Conservation (phyloP, 805 yeast species). For the Lachancea nothofagi region DNA sequence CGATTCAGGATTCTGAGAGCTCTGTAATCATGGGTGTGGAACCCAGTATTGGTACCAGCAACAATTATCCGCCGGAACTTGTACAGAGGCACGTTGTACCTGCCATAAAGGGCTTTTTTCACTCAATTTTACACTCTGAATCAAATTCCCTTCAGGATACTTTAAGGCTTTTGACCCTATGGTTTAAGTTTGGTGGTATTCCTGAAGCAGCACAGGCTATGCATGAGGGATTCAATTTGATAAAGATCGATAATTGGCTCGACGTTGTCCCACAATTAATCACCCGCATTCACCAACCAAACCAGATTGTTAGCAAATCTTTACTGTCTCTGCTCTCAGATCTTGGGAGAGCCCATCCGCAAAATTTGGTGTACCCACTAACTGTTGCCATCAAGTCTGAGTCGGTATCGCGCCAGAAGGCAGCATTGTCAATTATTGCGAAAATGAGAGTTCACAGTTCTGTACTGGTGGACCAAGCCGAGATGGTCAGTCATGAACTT, state of each 20-base stretch:
- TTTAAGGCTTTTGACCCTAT: constrained; percentile 76
- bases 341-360: constrained; percentile 93
- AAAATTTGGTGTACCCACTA: constrained; percentile 89
- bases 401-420: constrained; percentile 79
- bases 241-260: constrained; percentile 88
- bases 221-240: constrained; percentile 84
- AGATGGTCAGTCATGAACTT: constrained; percentile 85
- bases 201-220: constrained; percentile 88
- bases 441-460: constrained; percentile 89
- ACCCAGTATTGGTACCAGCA: constrained; percentile 26
- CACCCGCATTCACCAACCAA: constrained; percentile 94
- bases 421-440: constrained; percentile 86
- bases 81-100: constrained; percentile 89
- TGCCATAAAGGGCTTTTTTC: constrained; percentile 93
- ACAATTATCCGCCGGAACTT: constrained; percentile 43
- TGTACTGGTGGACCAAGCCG: constrained; percentile 82
- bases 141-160: constrained; percentile 91
- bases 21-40: constrained; percentile 26
- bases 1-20: constrained; percentile 13
- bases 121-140: constrained; percentile 81
- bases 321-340: constrained; percentile 76
- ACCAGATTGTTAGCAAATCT: constrained; percentile 74
- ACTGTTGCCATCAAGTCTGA: constrained; percentile 96
- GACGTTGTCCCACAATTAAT: constrained; percentile 94
- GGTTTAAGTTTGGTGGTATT: constrained; percentile 95